Base-by-base conservation (phyloP, 805 yeast species). In the Lachancea kluyveri region DNA sequence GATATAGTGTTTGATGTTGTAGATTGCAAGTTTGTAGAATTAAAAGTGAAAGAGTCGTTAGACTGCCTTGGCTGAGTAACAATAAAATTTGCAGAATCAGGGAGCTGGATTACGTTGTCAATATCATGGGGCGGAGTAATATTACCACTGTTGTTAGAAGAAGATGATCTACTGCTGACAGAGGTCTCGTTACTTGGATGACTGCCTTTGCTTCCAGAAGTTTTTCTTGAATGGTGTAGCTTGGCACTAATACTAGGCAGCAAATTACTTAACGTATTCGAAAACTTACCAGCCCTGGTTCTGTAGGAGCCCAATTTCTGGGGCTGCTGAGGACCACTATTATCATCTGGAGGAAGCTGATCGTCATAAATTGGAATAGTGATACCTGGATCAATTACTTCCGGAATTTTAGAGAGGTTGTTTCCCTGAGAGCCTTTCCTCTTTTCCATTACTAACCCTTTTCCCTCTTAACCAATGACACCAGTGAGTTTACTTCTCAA, bases 221-320 rank as follows among this genome's bases (percentile, higher is more conserved):
- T 39, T 13, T 48, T 51, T 28, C 45, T 48, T 21, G 44, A 41
- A 27, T 49, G 48, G 28, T 57, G 62, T 17, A 58, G 35, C 33
- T 52, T 58, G 4, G 63, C 61, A 39, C 61, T 54, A 9, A 58
- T 48, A 4, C 49, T 50, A n/a, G 63, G 63, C 11, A 58, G 36
- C 25, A 58, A 35, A 32, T 50, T 57, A 26, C 56, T 52, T 30
- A 58, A 40, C 6, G 57, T 57, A 26, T 53, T 55, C 9, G 62
- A 52, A 26, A 58, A 50, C 25, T 50, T 54, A 5, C 57, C 58
- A 4, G 58, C 54, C 24, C 52, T 48, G n/a, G 54, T 45, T 27
- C 62, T 44, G 26, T 57, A 57, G 3, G 60, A 52, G 3, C 62
- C 62, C 11, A 57, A 34, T 32, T 50, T 56, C 28, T 56, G 59